Conservation (phyloP, 2,329 filamentous ascomycete species). For the Domatiomyces catenatus region DNA sequence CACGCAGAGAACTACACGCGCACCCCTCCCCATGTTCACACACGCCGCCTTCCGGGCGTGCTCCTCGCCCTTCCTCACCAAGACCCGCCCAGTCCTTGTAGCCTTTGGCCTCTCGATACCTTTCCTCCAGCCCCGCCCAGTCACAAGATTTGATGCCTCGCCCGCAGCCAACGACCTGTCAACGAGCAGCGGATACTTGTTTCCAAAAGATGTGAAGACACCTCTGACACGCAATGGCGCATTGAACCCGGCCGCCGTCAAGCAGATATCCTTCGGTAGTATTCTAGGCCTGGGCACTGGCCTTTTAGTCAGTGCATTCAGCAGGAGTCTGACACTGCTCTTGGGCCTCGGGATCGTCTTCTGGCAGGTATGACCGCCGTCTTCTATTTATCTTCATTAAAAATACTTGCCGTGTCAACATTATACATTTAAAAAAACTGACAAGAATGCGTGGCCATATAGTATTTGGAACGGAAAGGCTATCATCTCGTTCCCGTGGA, state of each 20-base stretch:
- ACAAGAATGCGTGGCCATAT: not conserved
- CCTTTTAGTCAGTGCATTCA: slow-evolving; percentile 30
- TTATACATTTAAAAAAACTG: not conserved
- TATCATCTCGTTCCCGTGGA: slow-evolving; percentile 30
- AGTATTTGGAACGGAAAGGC: slow-evolving; percentile 33
- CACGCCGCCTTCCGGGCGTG: slow-evolving; percentile 7
- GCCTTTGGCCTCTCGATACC: slow-evolving; percentile 14
- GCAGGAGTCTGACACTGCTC: slow-evolving; percentile 28
- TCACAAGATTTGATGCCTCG: slow-evolving; percentile 9
- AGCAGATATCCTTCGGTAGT: slow-evolving; percentile 31
- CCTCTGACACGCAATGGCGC: not conserved
- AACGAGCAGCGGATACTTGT: slow-evolving; percentile 7
- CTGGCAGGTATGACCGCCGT: slow-evolving; percentile 24
- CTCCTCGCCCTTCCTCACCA: not conserved
- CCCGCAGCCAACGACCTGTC: not conserved
- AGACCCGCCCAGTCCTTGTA: slow-evolving; percentile 8
- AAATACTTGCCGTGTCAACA: not conserved
- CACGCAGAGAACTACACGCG: too few species aligned
- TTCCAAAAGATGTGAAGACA: slow-evolving; percentile 11
- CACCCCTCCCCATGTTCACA: slow-evolving; percentile 8
- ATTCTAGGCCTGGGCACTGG: slow-evolving; percentile 30
- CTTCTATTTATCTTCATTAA: not conserved
- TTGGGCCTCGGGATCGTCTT: slow-evolving; percentile 30
- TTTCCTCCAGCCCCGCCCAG: slow-evolving; percentile 9
- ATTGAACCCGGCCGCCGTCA: slow-evolving; percentile 21